Conservation (phyloP, 164 flowering plant genomes). For the Echeveria elegans region DNA sequence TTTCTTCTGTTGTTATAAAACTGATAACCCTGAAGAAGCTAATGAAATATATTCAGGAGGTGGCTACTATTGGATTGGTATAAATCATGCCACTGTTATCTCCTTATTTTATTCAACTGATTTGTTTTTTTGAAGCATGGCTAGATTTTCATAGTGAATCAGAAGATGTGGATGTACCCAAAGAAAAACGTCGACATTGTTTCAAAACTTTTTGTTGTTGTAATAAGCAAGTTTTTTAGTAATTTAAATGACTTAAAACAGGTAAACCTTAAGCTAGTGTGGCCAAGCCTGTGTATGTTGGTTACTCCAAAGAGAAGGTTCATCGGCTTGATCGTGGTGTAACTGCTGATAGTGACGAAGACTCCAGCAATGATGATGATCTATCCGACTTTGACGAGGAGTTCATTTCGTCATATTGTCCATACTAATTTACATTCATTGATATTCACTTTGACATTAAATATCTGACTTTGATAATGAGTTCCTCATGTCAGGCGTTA, state of each 20-base stretch:
- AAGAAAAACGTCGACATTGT: constrained; percentile 20
- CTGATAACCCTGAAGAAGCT: constrained; percentile 18
- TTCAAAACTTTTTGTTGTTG: constrained; percentile 19
- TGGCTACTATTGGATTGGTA: background rate
- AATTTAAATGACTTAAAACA: background rate
- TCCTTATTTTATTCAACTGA: background rate
- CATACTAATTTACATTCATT: too few relatives aligned
- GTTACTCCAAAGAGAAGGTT: constrained; percentile 17
- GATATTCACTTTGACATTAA: too few relatives aligned
- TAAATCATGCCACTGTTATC: background rate
- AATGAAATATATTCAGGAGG: constrained; percentile 26
- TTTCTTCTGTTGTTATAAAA: constrained; percentile 51
- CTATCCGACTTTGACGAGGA: background rate
- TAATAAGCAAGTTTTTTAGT: background rate
- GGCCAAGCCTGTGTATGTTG: constrained; percentile 16
- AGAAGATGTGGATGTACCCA: constrained; percentile 14
- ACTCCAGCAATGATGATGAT: constrained; percentile 7
- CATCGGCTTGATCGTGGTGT: constrained; percentile 19
- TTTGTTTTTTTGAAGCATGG: background rate
- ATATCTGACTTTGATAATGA: too few relatives aligned
- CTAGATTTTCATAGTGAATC: constrained; percentile 23
- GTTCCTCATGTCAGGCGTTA: too few relatives aligned
- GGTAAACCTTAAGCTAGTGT: constrained; percentile 22
- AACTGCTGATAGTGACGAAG: constrained; percentile 21
- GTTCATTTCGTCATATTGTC: too few relatives aligned